A percentile compares a stretch with the other conserved stretches of the same genome.
Conservation (phyloP, 257 asterid species). For the Gynochthodes officinalis region DNA sequence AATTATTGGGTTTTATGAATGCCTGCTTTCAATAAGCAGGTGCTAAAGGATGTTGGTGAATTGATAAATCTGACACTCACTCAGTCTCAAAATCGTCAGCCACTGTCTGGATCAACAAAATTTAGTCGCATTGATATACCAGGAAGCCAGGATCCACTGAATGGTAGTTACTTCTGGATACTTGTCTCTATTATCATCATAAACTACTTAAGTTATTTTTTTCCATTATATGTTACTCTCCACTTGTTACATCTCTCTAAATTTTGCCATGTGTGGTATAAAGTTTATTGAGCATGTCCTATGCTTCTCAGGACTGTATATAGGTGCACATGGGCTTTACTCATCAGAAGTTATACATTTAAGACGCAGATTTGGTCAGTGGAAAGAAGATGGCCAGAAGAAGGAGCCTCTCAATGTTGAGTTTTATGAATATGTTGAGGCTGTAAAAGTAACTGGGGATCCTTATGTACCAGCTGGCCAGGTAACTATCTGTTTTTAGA, state of each 20-base stretch:
- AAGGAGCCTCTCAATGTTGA: constrained; percentile 62
- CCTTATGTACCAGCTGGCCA: constrained; percentile 97
- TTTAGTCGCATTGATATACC: constrained; percentile 75
- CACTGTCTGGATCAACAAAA: constrained; percentile 85
- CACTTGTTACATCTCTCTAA: neutral
- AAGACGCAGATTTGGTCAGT: constrained; percentile 87
- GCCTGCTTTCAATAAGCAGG: constrained; percentile 43
- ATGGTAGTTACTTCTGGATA: constrained; percentile 46
- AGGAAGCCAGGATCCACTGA: constrained; percentile 68
- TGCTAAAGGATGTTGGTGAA: constrained; percentile 81
- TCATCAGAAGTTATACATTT: constrained; percentile 83
- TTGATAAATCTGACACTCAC: constrained; percentile 57
- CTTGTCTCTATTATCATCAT: neutral
- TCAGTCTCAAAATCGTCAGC: constrained; percentile 81
- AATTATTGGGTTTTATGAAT: constrained; percentile 21
- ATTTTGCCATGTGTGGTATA: constrained; percentile 8
- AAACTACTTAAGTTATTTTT: neutral
- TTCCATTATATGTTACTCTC: neutral
- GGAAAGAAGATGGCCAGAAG: constrained; percentile 75
- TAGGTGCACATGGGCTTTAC: constrained; percentile 88
- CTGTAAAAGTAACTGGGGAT: constrained; percentile 90
- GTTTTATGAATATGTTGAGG: constrained; percentile 95
- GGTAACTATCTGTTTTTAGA: constrained; percentile 39
- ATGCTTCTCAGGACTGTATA: constrained; percentile 64
- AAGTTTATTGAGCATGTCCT: constrained; percentile 15